Percentiles rank a stretch among this genome's conserved stretches.
These are phyloP conservation scores for Cordyceps cateniannulata DNA, from an alignment of 2,329 filamentous ascomycete species.

Conservation along the genomic window DNA sequence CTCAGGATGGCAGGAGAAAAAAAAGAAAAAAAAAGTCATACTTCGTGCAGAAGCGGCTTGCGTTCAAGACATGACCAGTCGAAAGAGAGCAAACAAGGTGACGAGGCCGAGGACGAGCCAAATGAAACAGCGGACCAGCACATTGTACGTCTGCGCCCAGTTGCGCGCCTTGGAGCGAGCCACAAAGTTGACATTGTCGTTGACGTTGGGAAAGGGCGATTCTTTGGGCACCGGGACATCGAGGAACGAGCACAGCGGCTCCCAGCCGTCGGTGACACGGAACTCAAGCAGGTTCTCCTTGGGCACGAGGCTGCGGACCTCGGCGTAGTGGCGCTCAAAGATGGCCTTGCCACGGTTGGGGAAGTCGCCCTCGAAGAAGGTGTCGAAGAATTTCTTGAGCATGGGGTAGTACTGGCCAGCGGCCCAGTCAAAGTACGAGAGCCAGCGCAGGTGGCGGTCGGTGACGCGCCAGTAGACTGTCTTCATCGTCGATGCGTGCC, in stretches of 20 bases:
- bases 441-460: conserved; percentile 46
- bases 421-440: conserved; percentile 48
- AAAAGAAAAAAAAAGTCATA: not conserved
- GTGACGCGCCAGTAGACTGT: conserved; percentile 63
- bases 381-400: conserved; percentile 62
- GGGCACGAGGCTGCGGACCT: conserved; percentile 26
- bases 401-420: conserved; percentile 64
- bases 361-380: conserved; percentile 63
- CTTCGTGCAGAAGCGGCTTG: not conserved
- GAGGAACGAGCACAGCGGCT: conserved; percentile 30
- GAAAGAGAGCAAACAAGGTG: conserved; percentile 6
- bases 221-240: conserved; percentile 26
- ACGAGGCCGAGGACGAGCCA: conserved; percentile 16
- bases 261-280: conserved; percentile 30
- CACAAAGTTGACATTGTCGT: conserved; percentile 30
- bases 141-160: conserved; percentile 30
- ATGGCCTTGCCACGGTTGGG: conserved; percentile 57
- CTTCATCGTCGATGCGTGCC: conserved; percentile 56
- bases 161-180: conserved; percentile 26
- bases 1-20: not conserved
- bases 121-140: conserved; percentile 22
- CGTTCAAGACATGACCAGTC: not conserved
- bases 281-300: conserved; percentile 29
- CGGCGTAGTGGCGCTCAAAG: conserved; percentile 39
- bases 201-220: conserved; percentile 29